These are phyloP conservation scores for Clarireedia sp. DNA, from an alignment of 2,329 filamentous ascomycete genomes.

Conservation along the genomic window DNA sequence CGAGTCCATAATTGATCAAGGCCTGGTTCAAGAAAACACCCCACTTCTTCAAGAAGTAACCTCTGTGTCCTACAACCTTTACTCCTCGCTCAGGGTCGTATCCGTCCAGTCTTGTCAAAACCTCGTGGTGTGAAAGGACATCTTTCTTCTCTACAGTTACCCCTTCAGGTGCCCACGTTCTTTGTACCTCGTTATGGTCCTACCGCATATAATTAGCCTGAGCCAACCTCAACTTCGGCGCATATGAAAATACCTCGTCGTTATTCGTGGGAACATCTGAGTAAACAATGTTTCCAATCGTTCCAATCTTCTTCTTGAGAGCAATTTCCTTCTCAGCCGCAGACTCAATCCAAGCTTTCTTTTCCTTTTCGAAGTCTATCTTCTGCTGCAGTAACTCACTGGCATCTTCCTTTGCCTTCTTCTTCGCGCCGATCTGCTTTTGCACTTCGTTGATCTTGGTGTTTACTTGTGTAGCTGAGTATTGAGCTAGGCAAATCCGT, in stretches of 20 bases:
- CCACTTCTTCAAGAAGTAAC: conserved; percentile 86
- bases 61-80: conserved; percentile 89
- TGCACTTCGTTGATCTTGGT: conserved; percentile 81
- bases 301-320: conserved; percentile 71
- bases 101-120: conserved; percentile 77
- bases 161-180: conserved; percentile 74
- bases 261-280: conserved; percentile 75
- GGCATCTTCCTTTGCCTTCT: conserved; percentile 89
- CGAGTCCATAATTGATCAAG: conserved; percentile 87
- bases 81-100: conserved; percentile 90
- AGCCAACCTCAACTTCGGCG: background rate
- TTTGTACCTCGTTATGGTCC: conserved; percentile 73
- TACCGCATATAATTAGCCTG: conserved; percentile 19
- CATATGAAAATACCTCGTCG: conserved; percentile 53
- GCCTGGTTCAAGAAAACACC: conserved; percentile 89
- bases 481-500: conserved; percentile 47
- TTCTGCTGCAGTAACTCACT: conserved; percentile 74
- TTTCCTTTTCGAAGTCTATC: conserved; percentile 67
- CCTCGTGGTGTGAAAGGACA: conserved; percentile 87
- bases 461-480: conserved; percentile 71
- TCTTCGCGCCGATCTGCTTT: conserved; percentile 85
- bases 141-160: conserved; percentile 66
- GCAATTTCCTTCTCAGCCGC: conserved; percentile 68
- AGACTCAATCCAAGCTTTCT: conserved; percentile 68
- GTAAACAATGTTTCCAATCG: conserved; percentile 88